Evolutionary conservation across 495 filamentous ascomycete genomes (phyloP), one percentile per base, ranked within the genome.

Genomic region (Neurospora sp.): DNA sequence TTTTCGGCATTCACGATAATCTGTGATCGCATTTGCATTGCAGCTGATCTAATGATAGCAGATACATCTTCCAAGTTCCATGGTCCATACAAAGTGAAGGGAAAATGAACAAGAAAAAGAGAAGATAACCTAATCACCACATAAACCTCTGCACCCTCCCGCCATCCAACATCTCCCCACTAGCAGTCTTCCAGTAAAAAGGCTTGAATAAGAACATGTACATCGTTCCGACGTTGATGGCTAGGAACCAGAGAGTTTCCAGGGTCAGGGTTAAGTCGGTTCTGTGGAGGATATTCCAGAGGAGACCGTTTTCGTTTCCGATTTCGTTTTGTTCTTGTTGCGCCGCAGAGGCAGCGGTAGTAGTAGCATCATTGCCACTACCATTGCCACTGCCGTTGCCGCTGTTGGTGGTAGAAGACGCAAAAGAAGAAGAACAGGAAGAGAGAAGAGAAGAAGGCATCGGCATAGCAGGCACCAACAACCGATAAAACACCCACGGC

Each of bases 401-500:
- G 48, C 46, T 23, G 0, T 46, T 35, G 8, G 0, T 27, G 41
- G 42, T 11, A 14, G 69, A 27, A 70, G 71, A n/a, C n/a, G n/a
- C n/a, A n/a, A n/a, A 18, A 20, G 27, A 27, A 1, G n/a, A 35
- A 35, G 31, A 35, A 3, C 2, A 2, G 3, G 31, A 35, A 35
- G 31, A 23, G n/a, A 31, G 23, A 18, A 18, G 69, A n/a, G n/a
- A n/a, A 31, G 23, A 18, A 18, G 69, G 74, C 44, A 39, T 16
- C 11, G 40, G 83, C 83, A 72, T 78, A 16, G 82, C 76, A 8
- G 92, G 92, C 0, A 98, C 81, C 80, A 97, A 89, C 14, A 97
- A 82, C 10, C 96, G 86, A 93, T 94, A 99, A 78, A 98, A 89
- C 38, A 97, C 88, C 96, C 96, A 99, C 0, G 94, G 94, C 4